Evolutionary conservation across 768 basidiomycete species (phyloP).

Genomic region (Suillus subalutaceus): DNA sequence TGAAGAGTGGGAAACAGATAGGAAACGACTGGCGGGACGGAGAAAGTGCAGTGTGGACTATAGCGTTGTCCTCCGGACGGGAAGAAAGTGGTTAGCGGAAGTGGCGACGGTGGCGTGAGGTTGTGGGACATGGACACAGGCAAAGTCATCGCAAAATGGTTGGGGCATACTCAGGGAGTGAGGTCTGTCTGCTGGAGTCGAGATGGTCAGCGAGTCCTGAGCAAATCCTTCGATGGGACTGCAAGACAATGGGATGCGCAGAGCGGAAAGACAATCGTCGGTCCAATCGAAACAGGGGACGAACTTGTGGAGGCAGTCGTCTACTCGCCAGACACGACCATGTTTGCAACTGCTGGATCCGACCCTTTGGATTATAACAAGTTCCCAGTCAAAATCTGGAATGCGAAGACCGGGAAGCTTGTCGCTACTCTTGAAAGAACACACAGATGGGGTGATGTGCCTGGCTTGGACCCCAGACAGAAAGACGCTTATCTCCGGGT

Average conservation of each 20-base stretch:
- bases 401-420: not conserved
- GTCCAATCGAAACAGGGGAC: not conserved
- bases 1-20: not conserved
- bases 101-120: not conserved
- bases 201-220: not conserved
- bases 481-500: not conserved
- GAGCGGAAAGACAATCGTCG: not conserved
- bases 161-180: not conserved
- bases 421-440: not conserved
- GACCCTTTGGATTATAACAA: too few relatives aligned
- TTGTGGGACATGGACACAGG: not conserved
- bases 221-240: not conserved
- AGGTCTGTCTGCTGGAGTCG: not conserved
- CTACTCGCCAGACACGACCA: not conserved
- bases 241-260: not conserved
- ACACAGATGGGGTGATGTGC: too few relatives aligned
- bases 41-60: too few relatives aligned
- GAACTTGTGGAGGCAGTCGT: accelerated
- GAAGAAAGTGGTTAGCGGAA: not conserved
- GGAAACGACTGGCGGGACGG: too few relatives aligned
- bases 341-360: not conserved
- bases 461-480: not conserved
- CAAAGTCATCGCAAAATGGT: not conserved
- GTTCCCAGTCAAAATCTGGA: not conserved
- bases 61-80: not conserved